These are phyloP conservation scores for Eustoma russellianum DNA, from an alignment of 257 asterid species.

Conservation along the genomic window DNA sequence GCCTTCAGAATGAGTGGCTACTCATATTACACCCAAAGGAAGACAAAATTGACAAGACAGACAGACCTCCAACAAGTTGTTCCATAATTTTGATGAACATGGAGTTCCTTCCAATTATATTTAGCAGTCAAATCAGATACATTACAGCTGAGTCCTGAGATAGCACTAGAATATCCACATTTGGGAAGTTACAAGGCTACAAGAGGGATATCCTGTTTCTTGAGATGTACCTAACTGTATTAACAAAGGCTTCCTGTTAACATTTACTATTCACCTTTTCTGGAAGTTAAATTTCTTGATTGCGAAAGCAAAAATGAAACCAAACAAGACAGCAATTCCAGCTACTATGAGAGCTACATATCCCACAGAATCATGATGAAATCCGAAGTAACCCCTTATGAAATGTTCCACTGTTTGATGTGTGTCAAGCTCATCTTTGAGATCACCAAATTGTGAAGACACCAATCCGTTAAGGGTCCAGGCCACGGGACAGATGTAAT, in stretches of 20 bases:
- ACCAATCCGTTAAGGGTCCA: conserved; percentile 34
- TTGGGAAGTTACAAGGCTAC: too few species aligned
- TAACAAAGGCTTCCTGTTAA: background rate
- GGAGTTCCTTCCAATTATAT: too few species aligned
- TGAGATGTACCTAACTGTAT: background rate
- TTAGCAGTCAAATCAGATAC: too few species aligned
- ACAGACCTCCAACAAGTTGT: too few species aligned
- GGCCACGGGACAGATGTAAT: conserved; percentile 22
- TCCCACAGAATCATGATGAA: conserved; percentile 22
- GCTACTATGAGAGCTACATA: conserved; percentile 19
- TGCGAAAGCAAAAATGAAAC: conserved; percentile 27
- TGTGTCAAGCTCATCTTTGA: conserved; percentile 16
- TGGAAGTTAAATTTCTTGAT: conserved; percentile 36
- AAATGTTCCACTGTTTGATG: conserved; percentile 22
- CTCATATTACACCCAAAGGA: too few species aligned
- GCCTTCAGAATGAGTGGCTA: too few species aligned
- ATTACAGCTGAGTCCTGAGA: too few species aligned
- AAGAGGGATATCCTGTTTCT: too few species aligned
- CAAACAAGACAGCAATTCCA: conserved; percentile 22
- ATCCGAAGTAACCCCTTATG: conserved; percentile 25
- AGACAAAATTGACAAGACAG: too few species aligned
- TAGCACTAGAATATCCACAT: too few species aligned
- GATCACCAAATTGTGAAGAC: conserved; percentile 32
- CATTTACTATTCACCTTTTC: conserved; percentile 12
- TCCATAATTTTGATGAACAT: too few species aligned